A percentile compares a stretch with the other conserved stretches of the same genome.
phyloP scores from a whole-genome alignment of 2,329 filamentous ascomycete genomes.

The Fusarium chlamydosporum region DNA sequence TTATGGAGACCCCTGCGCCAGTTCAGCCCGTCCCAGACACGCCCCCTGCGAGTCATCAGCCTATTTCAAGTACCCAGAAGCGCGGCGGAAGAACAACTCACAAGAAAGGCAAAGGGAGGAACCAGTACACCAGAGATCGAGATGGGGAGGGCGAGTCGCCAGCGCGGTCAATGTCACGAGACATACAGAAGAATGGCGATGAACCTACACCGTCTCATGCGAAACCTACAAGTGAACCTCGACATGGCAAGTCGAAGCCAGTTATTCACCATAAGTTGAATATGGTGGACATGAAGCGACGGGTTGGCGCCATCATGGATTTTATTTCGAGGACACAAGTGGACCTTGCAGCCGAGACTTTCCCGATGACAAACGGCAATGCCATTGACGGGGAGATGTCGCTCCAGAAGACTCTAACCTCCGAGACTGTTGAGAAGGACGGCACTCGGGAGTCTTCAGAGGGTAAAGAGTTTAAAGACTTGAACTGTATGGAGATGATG shows the following conservation, averaged over 20 bases:
- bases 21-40: slow-evolving; percentile 55
- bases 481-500: slow-evolving; percentile 92
- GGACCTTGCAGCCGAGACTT: slow-evolving; percentile 79
- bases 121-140: slow-evolving; percentile 85
- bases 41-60: slow-evolving; percentile 62
- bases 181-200: slow-evolving; percentile 57
- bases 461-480: slow-evolving; percentile 75
- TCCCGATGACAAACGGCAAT: slow-evolving; percentile 61
- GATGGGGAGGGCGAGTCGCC: slow-evolving; percentile 72
- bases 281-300: slow-evolving; percentile 89
- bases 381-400: slow-evolving; percentile 58
- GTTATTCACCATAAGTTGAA: slow-evolving; percentile 77
- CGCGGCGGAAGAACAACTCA: slow-evolving; percentile 71
- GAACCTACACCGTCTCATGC: slow-evolving; percentile 54
- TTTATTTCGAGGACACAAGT: slow-evolving; percentile 92
- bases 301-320: slow-evolving; percentile 86
- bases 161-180: slow-evolving; percentile 68
- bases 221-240: slow-evolving; percentile 63
- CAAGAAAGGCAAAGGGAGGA: slow-evolving; percentile 79
- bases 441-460: slow-evolving; percentile 45
- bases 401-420: slow-evolving; percentile 56
- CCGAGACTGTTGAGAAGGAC: slow-evolving; percentile 47
- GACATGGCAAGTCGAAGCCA: slow-evolving; percentile 67
- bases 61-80: slow-evolving; percentile 67
- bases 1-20: slow-evolving; percentile 48